Percentiles rank a stretch among this genome's conserved stretches.
phyloP scores from a whole-genome alignment of 2,329 filamentous ascomycete genomes.

The Hypoxylon sp. region DNA sequence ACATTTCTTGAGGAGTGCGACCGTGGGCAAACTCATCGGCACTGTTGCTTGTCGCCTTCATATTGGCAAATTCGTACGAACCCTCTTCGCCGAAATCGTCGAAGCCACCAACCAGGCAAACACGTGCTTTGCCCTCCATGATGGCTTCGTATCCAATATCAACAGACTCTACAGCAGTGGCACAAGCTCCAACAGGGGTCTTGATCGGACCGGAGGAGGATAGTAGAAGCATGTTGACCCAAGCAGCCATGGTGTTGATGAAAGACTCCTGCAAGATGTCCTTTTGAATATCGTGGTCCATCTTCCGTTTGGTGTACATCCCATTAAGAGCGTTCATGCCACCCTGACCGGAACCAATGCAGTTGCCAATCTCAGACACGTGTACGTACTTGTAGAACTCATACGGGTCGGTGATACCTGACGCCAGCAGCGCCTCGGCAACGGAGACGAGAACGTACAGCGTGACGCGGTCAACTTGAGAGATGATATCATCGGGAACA shows the following conservation, averaged over 20 bases:
- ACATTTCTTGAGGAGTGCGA: conserved; percentile 97
- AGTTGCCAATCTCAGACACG: conserved; percentile 97
- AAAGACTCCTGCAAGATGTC: conserved; percentile 99
- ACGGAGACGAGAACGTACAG: conserved; percentile 95
- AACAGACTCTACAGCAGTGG: conserved; percentile 95
- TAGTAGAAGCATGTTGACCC: conserved; percentile 98
- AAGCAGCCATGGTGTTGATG: conserved; percentile 99
- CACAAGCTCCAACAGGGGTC: conserved; percentile 96
- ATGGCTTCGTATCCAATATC: conserved; percentile 99
- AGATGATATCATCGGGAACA: conserved; percentile 96
- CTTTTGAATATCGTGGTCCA: conserved; percentile 97
- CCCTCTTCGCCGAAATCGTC: conserved; percentile 99
- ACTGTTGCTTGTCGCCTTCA: conserved; percentile 99
- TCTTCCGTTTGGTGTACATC: conserved; percentile 98
- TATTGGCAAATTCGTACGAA: conserved; percentile 99
- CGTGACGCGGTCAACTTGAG: conserved; percentile 95
- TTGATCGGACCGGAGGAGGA: conserved; percentile 98
- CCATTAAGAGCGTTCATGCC: conserved; percentile 90
- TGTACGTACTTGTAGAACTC: conserved; percentile 99
- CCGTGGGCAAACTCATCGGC: conserved; percentile 96
- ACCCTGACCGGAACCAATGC: conserved; percentile 97
- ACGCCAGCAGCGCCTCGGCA: conserved; percentile 86
- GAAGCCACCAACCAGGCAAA: conserved; percentile 98
- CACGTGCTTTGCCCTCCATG: conserved; percentile 94
- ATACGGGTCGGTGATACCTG: conserved; percentile 97